Evolutionary conservation across 768 basidiomycete species (phyloP).

Genomic region (Trametes gibbosa): DNA sequence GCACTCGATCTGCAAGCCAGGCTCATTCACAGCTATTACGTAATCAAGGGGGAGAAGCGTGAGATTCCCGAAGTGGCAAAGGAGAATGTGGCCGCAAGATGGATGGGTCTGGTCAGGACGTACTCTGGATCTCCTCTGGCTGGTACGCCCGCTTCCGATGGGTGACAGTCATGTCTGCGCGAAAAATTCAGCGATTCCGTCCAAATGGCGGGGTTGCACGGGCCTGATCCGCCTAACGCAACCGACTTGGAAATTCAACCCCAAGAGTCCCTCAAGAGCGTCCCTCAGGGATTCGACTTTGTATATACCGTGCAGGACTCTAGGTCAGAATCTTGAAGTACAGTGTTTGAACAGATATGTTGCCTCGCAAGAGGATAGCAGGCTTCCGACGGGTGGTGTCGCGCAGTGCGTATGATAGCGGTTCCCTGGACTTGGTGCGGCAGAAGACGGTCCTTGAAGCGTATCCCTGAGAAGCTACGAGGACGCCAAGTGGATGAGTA

Average conservation of each 20-base stretch:
- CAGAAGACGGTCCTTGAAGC: background rate
- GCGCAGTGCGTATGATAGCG: background rate
- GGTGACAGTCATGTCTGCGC: conserved; percentile 29
- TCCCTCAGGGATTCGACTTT: background rate
- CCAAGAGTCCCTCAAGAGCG: conserved; percentile 1
- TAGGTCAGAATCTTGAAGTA: background rate
- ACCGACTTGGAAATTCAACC: background rate
- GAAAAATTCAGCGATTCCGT: conserved; percentile 8
- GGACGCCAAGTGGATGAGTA: background rate
- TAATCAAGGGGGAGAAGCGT: conserved; percentile 25
- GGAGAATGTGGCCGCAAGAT: conserved; percentile 16
- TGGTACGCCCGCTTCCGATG: conserved; percentile 33
- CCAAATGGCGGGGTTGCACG: background rate
- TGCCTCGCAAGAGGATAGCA: background rate
- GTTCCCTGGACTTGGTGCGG: background rate
- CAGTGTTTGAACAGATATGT: background rate
- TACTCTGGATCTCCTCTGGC: conserved; percentile 34
- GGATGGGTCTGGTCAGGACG: conserved; percentile 11
- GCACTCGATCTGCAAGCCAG: conserved; percentile 80
- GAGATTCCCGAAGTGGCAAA: conserved; percentile 21
- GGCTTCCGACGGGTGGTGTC: background rate
- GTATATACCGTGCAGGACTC: background rate
- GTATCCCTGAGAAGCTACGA: background rate
- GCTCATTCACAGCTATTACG: conserved; percentile 68
- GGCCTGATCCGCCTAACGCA: background rate